These are phyloP conservation scores for Apiotrichum siamense DNA, from an alignment of 1,284 basidiomycete genomes.

Conservation along the genomic window DNA sequence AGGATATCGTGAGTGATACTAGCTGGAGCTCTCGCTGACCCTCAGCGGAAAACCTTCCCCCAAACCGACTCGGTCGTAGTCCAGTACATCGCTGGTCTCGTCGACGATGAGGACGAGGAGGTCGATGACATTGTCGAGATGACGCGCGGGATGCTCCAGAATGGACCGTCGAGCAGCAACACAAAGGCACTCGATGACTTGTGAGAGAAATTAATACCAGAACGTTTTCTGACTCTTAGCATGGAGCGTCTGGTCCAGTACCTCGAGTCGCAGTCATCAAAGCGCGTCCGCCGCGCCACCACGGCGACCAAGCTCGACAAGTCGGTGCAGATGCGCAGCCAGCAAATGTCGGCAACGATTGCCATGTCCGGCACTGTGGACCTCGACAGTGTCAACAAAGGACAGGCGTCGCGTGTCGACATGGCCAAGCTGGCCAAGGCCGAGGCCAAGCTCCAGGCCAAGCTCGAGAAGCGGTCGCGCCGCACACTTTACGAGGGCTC, in stretches of 20 bases:
- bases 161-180: conserved; percentile 36
- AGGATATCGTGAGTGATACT: conserved; percentile 8
- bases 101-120: conserved; percentile 88
- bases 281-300: conserved; percentile 49
- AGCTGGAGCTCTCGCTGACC: neutral
- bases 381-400: conserved; percentile 88
- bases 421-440: conserved; percentile 97
- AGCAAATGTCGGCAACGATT: conserved; percentile 73
- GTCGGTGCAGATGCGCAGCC: conserved; percentile 87
- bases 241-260: conserved; percentile 57
- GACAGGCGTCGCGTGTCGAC: conserved; percentile 91
- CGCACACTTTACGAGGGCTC: conserved; percentile 91
- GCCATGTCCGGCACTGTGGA: conserved; percentile 81
- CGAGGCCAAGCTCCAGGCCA: conserved; percentile 94
- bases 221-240: too few relatives aligned
- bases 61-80: conserved; percentile 90
- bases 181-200: conserved; percentile 45
- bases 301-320: conserved; percentile 74
- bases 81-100: conserved; percentile 82
- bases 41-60: conserved; percentile 62
- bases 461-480: conserved; percentile 89
- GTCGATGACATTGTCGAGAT: conserved; percentile 73
- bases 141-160: conserved; percentile 62
- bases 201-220: neutral
- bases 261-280: conserved; percentile 62